A percentile compares a stretch with the other conserved stretches of the same genome.
phyloP scores from a whole-genome alignment of 352 stramenopile genomes.

The Phytophthora meadii region DNA sequence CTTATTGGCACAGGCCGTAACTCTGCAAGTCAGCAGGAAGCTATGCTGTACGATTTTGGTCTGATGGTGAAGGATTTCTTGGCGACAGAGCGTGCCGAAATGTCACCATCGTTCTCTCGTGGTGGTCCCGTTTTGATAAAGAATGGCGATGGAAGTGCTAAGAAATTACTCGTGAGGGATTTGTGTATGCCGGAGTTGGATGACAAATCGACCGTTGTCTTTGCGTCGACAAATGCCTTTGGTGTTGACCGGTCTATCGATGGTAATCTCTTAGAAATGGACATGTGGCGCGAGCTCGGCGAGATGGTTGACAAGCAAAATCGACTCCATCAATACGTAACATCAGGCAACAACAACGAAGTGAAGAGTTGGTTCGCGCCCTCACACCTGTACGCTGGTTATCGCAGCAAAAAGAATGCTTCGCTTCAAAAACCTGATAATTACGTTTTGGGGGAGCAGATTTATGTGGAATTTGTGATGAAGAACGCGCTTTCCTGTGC shows the following conservation, averaged over 20 bases:
- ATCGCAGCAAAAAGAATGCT: conserved; percentile 61
- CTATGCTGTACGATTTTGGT: conserved; percentile 85
- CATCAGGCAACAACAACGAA: conserved; percentile 21
- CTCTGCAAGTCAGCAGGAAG: conserved; percentile 83
- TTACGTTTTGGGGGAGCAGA: conserved; percentile 76
- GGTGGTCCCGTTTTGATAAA: conserved; percentile 38
- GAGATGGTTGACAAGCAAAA: conserved; percentile 69
- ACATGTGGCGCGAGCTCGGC: conserved; percentile 70
- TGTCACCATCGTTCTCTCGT: conserved; percentile 22
- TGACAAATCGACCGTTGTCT: conserved; percentile 84
- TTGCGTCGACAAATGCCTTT: conserved; percentile 74
- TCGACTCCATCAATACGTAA: conserved; percentile 65
- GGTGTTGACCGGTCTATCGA: conserved; percentile 79
- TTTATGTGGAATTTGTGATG: conserved; percentile 91
- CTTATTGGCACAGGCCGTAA: conserved; percentile 85
- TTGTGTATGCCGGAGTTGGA: conserved; percentile 86
- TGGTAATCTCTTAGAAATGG: conserved; percentile 57
- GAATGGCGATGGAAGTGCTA: conserved; percentile 39
- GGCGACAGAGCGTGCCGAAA: conserved; percentile 41
- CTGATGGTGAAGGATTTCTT: conserved; percentile 86
- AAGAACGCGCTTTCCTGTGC: conserved; percentile 87
- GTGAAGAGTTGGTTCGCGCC: conserved; percentile 60
- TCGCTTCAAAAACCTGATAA: conserved; percentile 55
- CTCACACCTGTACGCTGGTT: conserved; percentile 58
- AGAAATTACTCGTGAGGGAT: conserved; percentile 75